phyloP scores from a whole-genome alignment of 1,284 basidiomycete species.

The Ceratobasidium theobromae region DNA sequence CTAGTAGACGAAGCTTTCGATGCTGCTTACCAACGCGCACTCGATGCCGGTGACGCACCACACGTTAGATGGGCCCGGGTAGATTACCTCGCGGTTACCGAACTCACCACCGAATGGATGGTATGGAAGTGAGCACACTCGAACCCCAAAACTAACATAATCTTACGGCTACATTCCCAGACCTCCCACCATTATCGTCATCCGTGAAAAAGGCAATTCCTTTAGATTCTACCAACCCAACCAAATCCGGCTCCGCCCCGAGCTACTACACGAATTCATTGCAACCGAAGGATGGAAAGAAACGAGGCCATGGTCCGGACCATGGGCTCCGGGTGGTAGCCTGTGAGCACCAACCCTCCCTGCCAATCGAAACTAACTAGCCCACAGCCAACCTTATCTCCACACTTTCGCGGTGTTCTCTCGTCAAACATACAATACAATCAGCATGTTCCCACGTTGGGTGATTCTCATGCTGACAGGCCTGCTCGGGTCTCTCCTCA shows the following conservation, averaged over 20 bases:
- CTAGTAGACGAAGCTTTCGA: constrained; percentile 70
- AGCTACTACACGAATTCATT: constrained; percentile 63
- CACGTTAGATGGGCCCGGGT: constrained; percentile 75
- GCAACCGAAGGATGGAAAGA: constrained; percentile 58
- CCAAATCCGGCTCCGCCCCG: constrained; percentile 58
- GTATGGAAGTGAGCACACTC: constrained; percentile 68
- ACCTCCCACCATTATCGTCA: constrained; percentile 66
- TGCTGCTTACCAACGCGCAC: constrained; percentile 61
- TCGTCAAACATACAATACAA: constrained; percentile 54
- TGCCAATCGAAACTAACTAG: constrained; percentile 23
- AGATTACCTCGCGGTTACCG: constrained; percentile 77
- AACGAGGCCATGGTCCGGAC: constrained; percentile 60
- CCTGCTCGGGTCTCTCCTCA: constrained; percentile 50
- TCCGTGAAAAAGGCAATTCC: constrained; percentile 65
- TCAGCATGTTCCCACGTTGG: constrained; percentile 58
- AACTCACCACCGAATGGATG: constrained; percentile 74
- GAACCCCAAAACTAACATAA: not conserved
- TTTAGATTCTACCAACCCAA: constrained; percentile 72
- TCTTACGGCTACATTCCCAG: constrained; percentile 44
- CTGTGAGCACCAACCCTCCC: constrained; percentile 50
- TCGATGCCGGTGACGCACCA: constrained; percentile 61
- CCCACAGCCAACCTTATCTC: constrained; percentile 63
- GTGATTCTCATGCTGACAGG: constrained; percentile 60
- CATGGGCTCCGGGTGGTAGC: constrained; percentile 68
- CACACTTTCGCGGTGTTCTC: constrained; percentile 57